These are phyloP conservation scores for Akanthomyces muscarius DNA, from an alignment of 2,329 filamentous ascomycete genomes.

Conservation along the genomic window DNA sequence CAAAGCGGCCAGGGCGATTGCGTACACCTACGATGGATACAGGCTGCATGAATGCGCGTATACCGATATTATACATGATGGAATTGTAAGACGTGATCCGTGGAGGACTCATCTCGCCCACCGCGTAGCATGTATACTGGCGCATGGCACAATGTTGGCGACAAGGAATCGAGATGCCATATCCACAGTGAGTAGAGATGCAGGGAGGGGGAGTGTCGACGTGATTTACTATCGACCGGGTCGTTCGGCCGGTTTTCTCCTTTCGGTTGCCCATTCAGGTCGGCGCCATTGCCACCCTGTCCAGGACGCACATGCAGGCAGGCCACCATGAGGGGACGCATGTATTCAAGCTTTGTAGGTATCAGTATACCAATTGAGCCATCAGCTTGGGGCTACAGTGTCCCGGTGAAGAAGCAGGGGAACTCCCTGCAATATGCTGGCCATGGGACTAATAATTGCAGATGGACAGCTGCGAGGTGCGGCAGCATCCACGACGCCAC, in stretches of 20 bases:
- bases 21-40: not conserved
- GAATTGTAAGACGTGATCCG: not conserved
- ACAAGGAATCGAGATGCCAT: not conserved
- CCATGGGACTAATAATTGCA: not conserved
- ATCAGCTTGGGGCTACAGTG: no score
- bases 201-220: not conserved
- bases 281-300: no score
- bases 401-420: not conserved
- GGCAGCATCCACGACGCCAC: not conserved
- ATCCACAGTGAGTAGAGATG: not conserved
- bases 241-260: not conserved
- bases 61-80: not conserved
- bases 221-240: not conserved
- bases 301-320: no score
- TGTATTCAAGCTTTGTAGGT: no score
- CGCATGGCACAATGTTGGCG: not conserved
- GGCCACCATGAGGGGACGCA: no score
- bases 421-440: not conserved
- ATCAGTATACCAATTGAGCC: no score
- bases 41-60: not conserved
- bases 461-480: not conserved
- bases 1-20: not conserved
- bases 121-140: not conserved
- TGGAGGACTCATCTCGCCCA: not conserved
- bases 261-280: not conserved